Evolutionary conservation across 768 basidiomycete species (phyloP).

Genomic region (Goffeauzyma gilvescens): DNA sequence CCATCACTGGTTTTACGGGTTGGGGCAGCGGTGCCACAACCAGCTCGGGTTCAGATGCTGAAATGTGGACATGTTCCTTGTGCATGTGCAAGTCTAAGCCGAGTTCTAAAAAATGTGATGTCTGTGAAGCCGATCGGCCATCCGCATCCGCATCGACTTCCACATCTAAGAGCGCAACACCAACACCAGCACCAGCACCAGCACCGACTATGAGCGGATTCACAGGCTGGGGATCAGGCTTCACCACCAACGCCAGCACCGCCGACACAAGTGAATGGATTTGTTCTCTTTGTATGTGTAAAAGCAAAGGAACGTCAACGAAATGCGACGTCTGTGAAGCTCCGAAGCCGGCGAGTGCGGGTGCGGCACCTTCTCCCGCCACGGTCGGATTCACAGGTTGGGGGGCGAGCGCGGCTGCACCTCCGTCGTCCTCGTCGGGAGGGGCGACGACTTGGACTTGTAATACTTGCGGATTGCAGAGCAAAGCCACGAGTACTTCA

Average conservation of each 20-base stretch:
- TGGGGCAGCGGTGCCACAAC: background rate
- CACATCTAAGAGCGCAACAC: background rate
- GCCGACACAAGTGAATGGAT: background rate
- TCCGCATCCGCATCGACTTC: too few relatives aligned
- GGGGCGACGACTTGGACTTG: slow-evolving; percentile 1
- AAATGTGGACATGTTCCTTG: slow-evolving; percentile 4
- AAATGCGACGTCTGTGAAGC: background rate
- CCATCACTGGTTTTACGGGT: background rate
- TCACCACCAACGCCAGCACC: background rate
- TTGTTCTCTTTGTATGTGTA: background rate
- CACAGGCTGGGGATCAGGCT: slow-evolving; percentile 7
- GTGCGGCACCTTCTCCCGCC: too few relatives aligned
- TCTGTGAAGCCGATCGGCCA: slow-evolving; percentile 4
- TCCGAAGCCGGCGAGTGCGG: background rate
- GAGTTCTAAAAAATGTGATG: slow-evolving; percentile 4
- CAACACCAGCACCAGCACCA: background rate
- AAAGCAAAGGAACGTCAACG: background rate
- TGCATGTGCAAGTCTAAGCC: slow-evolving; percentile 2
- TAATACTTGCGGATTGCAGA: background rate
- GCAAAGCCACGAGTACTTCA: background rate
- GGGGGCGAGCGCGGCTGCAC: slow-evolving; percentile 1
- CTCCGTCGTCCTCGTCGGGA: background rate
- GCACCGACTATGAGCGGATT: slow-evolving; percentile 1
- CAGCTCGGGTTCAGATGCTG: too few relatives aligned
- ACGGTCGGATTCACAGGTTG: slow-evolving; percentile 10